These are phyloP conservation scores for Aureobasidium sp. DNA, from an alignment of 2,329 filamentous ascomycete genomes.

Conservation along the genomic window DNA sequence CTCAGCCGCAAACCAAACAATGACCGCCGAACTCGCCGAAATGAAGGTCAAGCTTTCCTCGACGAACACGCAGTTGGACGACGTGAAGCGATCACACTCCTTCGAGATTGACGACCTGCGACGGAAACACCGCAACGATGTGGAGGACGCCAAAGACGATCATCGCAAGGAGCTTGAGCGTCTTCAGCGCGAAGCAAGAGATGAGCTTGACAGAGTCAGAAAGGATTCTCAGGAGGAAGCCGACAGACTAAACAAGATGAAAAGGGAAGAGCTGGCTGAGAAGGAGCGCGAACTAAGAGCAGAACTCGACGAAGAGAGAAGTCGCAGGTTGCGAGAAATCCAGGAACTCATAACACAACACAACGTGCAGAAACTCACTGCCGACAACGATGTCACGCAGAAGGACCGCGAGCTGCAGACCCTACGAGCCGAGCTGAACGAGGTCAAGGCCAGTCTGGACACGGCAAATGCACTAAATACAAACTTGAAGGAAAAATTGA, in stretches of 20 bases:
- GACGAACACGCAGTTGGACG: conserved; percentile 45
- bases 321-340: conserved; percentile 53
- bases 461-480: conserved; percentile 56
- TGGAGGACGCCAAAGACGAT: conserved; percentile 49
- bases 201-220: conserved; percentile 37
- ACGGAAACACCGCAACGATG: conserved; percentile 49
- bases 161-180: conserved; percentile 53
- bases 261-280: conserved; percentile 62
- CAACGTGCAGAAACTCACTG: conserved; percentile 43
- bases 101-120: conserved; percentile 47
- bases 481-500: conserved; percentile 49
- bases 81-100: conserved; percentile 46
- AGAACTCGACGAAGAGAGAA: conserved; percentile 61
- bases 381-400: conserved; percentile 43
- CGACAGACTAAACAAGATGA: conserved; percentile 52
- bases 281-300: conserved; percentile 56
- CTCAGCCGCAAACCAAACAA: conserved; percentile 44
- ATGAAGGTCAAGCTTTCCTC: conserved; percentile 47
- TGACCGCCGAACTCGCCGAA: conserved; percentile 64
- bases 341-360: conserved; percentile 54
- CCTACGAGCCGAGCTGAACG: conserved; percentile 46
- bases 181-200: conserved; percentile 44
- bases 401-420: conserved; percentile 49
- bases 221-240: conserved; percentile 47
- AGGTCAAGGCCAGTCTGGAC: conserved; percentile 35